phyloP scores from a whole-genome alignment of 768 basidiomycete genomes.

The Leucocoprinus leucothites region DNA sequence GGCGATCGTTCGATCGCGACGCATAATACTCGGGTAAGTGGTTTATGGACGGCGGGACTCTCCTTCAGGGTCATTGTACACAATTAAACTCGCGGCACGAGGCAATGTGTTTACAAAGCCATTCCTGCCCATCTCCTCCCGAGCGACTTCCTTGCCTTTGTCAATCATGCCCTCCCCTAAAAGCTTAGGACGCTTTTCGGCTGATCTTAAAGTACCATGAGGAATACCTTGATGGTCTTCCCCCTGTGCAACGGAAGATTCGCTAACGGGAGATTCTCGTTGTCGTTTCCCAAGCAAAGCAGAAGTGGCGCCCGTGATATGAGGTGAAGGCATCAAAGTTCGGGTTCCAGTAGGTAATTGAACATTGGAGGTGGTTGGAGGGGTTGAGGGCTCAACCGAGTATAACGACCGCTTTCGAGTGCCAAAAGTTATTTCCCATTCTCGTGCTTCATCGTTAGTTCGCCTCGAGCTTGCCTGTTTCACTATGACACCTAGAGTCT shows the following conservation, averaged over 20 bases:
- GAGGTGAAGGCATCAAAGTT: constrained; percentile 10
- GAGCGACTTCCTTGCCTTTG: constrained; percentile 8
- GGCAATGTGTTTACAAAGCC: constrained; percentile 17
- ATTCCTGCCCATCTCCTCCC: constrained; percentile 14
- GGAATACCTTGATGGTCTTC: constrained; percentile 34
- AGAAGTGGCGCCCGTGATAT: constrained; percentile 33
- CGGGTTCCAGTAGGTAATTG: constrained; percentile 2
- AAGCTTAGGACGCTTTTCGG: constrained; percentile 51
- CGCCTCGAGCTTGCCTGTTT: neutral
- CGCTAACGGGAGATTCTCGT: constrained; percentile 47
- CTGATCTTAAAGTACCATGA: constrained; percentile 38
- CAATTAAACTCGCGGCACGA: constrained; percentile 39
- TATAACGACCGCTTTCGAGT: constrained; percentile 4
- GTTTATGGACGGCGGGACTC: constrained; percentile 47
- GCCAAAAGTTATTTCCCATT: neutral
- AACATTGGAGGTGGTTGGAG: constrained; percentile 7
- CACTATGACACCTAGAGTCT: constrained; percentile 17
- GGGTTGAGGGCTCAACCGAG: constrained; percentile 16
- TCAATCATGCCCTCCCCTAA: constrained; percentile 4
- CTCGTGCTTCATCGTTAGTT: neutral
- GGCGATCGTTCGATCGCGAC: constrained; percentile 29
- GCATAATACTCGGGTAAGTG: constrained; percentile 52
- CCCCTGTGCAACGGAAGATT: constrained; percentile 38
- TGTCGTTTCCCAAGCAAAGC: constrained; percentile 65
- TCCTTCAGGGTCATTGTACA: constrained; percentile 44